A percentile compares a stretch with the other conserved stretches of the same genome.
Evolutionary conservation across 2,329 filamentous ascomycete species (phyloP).

Genomic region (Beauveria pseudobassiana): DNA sequence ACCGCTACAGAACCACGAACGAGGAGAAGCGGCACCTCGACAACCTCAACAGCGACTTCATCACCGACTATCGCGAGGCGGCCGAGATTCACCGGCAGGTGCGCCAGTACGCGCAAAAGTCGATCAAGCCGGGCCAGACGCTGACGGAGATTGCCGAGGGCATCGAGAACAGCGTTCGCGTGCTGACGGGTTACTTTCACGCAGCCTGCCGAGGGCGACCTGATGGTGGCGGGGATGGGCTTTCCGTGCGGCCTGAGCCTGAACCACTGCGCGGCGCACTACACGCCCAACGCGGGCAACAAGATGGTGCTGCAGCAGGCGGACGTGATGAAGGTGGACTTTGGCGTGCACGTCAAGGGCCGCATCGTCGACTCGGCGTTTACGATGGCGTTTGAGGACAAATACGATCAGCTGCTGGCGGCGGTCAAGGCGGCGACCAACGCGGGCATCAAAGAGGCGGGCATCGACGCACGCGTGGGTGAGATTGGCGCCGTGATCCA

Average conservation of each 20-base stretch:
- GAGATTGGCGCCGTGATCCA: constrained; percentile 81
- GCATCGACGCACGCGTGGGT: constrained; percentile 83
- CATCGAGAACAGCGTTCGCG: constrained; percentile 78
- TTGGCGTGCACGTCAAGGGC: constrained; percentile 74
- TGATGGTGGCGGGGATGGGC: constrained; percentile 71
- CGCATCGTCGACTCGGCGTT: constrained; percentile 77
- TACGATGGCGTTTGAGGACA: constrained; percentile 67
- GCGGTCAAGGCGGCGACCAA: constrained; percentile 72
- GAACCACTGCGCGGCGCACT: constrained; percentile 82
- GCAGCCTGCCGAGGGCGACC: constrained; percentile 76
- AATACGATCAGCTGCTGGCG: constrained; percentile 66
- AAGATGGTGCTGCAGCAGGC: constrained; percentile 63
- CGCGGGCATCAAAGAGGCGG: constrained; percentile 76
- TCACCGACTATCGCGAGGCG: constrained; percentile 73
- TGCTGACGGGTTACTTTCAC: no score
- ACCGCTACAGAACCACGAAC: constrained; percentile 67
- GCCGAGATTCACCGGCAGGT: constrained; percentile 89
- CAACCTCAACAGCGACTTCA: constrained; percentile 72
- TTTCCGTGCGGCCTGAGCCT: constrained; percentile 80
- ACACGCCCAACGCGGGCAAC: constrained; percentile 80
- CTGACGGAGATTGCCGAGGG: constrained; percentile 77
- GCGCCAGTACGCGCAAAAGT: constrained; percentile 72
- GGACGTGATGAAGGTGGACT: constrained; percentile 79
- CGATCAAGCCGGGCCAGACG: constrained; percentile 72
- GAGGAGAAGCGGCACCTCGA: constrained; percentile 81